A percentile compares a stretch with the other conserved stretches of the same genome.
Evolutionary conservation across 129 eudicot species (phyloP).

Genomic region (Saussurea involucrata): DNA sequence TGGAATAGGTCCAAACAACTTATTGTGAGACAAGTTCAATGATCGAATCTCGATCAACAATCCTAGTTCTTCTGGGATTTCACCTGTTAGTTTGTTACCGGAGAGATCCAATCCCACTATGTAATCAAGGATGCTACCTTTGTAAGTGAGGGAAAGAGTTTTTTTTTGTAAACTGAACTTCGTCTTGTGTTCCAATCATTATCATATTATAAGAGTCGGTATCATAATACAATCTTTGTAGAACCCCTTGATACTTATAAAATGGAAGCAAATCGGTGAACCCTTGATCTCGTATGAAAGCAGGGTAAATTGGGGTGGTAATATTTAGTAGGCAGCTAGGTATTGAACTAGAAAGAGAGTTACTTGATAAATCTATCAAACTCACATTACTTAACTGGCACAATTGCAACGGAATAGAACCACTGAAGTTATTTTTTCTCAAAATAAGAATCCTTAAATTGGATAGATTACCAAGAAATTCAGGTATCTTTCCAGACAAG

Average conservation of each 20-base stretch:
- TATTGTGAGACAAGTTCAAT: constrained; percentile 10
- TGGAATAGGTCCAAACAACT: constrained; percentile 19
- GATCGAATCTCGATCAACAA: not conserved
- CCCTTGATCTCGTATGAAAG: not conserved
- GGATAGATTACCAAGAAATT: not conserved
- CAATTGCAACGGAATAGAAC: constrained; percentile 8
- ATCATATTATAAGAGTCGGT: too few relatives aligned
- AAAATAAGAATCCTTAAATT: constrained; percentile 13
- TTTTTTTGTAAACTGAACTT: constrained; percentile 21
- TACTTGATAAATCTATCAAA: constrained; percentile 12
- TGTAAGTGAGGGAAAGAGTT: not conserved
- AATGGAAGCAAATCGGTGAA: too few relatives aligned
- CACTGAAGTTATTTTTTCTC: constrained; percentile 4
- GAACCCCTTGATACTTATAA: not conserved
- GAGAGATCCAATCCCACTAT: constrained; percentile 30
- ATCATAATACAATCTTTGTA: not conserved
- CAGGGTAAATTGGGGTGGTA: not conserved
- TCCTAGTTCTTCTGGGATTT: constrained; percentile 24
- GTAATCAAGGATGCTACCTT: constrained; percentile 12
- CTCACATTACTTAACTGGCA: constrained; percentile 3
- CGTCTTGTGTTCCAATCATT: not conserved
- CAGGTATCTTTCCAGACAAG: constrained; percentile 4
- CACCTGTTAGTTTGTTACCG: constrained; percentile 14
- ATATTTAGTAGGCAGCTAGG: constrained; percentile 21
- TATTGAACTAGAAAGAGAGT: constrained; percentile 22